Evolutionary conservation across 805 yeast genomes (phyloP).

Genomic region (Metschnikowia amazonensis): DNA sequence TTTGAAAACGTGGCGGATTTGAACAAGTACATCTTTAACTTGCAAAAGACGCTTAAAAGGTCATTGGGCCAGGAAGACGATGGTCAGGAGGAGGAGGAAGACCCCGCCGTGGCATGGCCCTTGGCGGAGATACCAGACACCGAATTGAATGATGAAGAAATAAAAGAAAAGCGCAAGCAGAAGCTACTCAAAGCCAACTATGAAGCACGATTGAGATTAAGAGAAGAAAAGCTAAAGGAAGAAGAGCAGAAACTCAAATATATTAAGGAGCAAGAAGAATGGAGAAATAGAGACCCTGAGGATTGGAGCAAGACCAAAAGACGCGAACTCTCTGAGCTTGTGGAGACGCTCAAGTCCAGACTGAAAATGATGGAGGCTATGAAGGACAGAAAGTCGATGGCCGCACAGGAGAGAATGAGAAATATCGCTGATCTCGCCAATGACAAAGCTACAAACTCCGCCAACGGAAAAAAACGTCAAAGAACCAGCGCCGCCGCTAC

Average conservation of each 20-base stretch:
- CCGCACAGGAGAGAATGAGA: slow-evolving; percentile 91
- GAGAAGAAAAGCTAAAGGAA: slow-evolving; percentile 70
- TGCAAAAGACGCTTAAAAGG: slow-evolving; percentile 66
- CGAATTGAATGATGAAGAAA: slow-evolving; percentile 70
- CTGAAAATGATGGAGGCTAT: slow-evolving; percentile 69
- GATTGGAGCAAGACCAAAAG: slow-evolving; percentile 81
- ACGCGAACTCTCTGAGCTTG: slow-evolving; percentile 51
- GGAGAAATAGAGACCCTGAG: slow-evolving; percentile 69
- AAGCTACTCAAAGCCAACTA: slow-evolving; percentile 76
- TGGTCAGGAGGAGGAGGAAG: slow-evolving; percentile 39
- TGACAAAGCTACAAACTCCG: slow-evolving; percentile 51
- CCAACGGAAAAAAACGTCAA: slow-evolving; percentile 45
- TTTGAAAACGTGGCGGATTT: slow-evolving; percentile 74
- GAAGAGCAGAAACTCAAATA: slow-evolving; percentile 56
- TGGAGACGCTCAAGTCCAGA: slow-evolving; percentile 63
- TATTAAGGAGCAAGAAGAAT: slow-evolving; percentile 62
- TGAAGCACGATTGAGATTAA: slow-evolving; percentile 83
- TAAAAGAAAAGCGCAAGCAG: slow-evolving; percentile 85
- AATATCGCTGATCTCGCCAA: slow-evolving; percentile 82
- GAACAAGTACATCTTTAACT: slow-evolving; percentile 55
- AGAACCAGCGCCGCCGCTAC: slow-evolving; percentile 48
- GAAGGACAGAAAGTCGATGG: slow-evolving; percentile 83
- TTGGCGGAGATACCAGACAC: slow-evolving; percentile 82
- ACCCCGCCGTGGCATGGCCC: slow-evolving; percentile 61
- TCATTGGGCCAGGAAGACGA: slow-evolving; percentile 65